Percentiles rank a stretch among this genome's conserved stretches.
phyloP scores from a whole-genome alignment of 805 yeast genomes.

The Tetrapisispora taiwanensis region DNA sequence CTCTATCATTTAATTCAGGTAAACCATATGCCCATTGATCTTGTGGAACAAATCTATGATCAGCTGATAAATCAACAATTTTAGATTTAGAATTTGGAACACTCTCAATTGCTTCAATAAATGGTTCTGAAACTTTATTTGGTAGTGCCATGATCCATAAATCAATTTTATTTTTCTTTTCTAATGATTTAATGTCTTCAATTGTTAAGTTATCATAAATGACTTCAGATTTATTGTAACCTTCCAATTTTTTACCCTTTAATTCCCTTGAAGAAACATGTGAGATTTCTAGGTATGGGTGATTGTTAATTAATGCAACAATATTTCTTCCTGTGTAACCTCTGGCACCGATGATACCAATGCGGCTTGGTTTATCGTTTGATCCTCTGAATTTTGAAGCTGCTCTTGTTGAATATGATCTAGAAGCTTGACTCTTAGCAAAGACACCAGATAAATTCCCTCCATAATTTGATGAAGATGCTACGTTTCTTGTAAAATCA shows the following conservation, averaged over 20 bases:
- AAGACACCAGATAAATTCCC: conserved; percentile 32
- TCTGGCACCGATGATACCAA: conserved; percentile 96
- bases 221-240: conserved; percentile 74
- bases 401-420: conserved; percentile 43
- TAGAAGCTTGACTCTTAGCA: conserved; percentile 37
- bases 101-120: conserved; percentile 68
- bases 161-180: conserved; percentile 69
- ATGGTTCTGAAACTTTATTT: conserved; percentile 89
- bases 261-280: conserved; percentile 96
- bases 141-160: conserved; percentile 99
- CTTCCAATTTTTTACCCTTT: conserved; percentile 74
- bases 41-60: conserved; percentile 83
- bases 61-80: conserved; percentile 89
- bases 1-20: conserved; percentile 79
- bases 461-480: conserved; percentile 26
- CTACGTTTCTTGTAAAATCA: conserved; percentile 32
- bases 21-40: conserved; percentile 90
- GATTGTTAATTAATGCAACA: conserved; percentile 75
- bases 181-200: conserved; percentile 76
- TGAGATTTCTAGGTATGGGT: conserved; percentile 76
- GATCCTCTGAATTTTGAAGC: conserved; percentile 57
- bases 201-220: conserved; percentile 76
- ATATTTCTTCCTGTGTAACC: conserved; percentile 95
- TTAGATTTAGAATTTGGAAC: conserved; percentile 58
- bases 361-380: conserved; percentile 53